Evolutionary conservation across 345 rosid genomes (phyloP), one percentile per base, ranked within the genome.

Genomic region (Salix viminalis): DNA sequence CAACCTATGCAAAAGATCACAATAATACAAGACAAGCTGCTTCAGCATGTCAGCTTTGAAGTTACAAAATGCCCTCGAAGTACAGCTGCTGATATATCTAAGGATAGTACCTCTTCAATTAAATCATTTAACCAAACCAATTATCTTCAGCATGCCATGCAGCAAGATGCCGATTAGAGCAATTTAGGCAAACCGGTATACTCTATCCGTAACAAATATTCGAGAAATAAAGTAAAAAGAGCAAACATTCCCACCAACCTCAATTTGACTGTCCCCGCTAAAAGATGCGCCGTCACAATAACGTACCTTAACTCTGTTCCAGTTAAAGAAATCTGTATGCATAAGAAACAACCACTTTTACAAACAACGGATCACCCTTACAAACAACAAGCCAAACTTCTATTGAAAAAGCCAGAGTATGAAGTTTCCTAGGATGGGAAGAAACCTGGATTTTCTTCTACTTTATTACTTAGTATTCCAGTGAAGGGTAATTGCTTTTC

Each of bases 221-320:
- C 19, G 30, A 10, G 37, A 39, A 42, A 69, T 48, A 14, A 28
- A 19, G 56, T 8, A 18, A 1, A 41, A 65, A 46, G 70, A 21
- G 15, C 12, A 44, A 11, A 71, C 54, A 56, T 18, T n/a, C 28
- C 56, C 19, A 72, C 75, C 61, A 64, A 81, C 84, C 84, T 81
- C 78, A 74, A 69, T 14, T 42, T 77, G 67, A 48, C 77, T 34
- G 16, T 81, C 81, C 65, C 84, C 84, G 39, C 34, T 50, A 58
- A 81, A 81, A 69, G 84, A 81, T 7, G 84, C 84, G 36, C 84
- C 84, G 44, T 81, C 84, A 77, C 84, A 81, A 58, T 81, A 81
- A 16, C 81, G 77, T 30, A 81, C 52, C 65, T 74, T 77, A 23
- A 81, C 75, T 56, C 81, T 74, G 62, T 81, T 81, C 84, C 84